phyloP scores from a whole-genome alignment of 1,284 basidiomycete species.

The Rhodotorula sp. region DNA sequence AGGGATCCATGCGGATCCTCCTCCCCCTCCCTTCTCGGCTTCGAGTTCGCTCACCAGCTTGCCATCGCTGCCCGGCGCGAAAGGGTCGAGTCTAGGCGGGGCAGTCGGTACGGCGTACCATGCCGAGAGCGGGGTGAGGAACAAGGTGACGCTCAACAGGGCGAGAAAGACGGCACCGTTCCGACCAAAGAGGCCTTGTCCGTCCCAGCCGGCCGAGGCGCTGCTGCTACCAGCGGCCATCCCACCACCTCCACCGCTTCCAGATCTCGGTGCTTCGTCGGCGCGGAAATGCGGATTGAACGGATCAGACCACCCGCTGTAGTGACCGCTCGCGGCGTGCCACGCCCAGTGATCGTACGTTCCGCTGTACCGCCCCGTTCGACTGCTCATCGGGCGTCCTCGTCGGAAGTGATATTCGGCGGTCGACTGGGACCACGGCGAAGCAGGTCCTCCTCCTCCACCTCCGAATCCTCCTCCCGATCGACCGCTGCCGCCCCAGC shows the following conservation, averaged over 20 bases:
- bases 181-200: constrained; percentile 19
- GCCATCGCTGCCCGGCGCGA: constrained; percentile 6
- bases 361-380: not conserved
- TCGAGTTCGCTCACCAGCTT: constrained; percentile 4
- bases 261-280: not conserved
- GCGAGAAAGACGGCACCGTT: constrained; percentile 37
- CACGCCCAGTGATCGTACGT: constrained; percentile 4
- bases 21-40: constrained; percentile 1
- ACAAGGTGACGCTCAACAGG: constrained; percentile 17
- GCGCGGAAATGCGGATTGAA: constrained; percentile 30
- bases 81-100: not conserved
- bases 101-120: constrained; percentile 21
- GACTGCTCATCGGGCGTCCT: constrained; percentile 27
- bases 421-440: constrained; percentile 21
- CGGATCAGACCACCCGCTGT: constrained; percentile 32
- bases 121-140: constrained; percentile 29
- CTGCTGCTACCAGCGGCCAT: constrained; percentile 3
- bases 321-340: constrained; percentile 5
- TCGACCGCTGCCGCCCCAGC: constrained; percentile 26
- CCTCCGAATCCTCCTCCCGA: constrained; percentile 1
- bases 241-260: not conserved
- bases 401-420: constrained; percentile 34
- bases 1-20: constrained; percentile 18
- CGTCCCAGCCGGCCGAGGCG: constrained; percentile 25
- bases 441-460: not conserved